These are phyloP conservation scores for Lanmaoa rubissima DNA, from an alignment of 768 basidiomycete genomes.

Conservation along the genomic window DNA sequence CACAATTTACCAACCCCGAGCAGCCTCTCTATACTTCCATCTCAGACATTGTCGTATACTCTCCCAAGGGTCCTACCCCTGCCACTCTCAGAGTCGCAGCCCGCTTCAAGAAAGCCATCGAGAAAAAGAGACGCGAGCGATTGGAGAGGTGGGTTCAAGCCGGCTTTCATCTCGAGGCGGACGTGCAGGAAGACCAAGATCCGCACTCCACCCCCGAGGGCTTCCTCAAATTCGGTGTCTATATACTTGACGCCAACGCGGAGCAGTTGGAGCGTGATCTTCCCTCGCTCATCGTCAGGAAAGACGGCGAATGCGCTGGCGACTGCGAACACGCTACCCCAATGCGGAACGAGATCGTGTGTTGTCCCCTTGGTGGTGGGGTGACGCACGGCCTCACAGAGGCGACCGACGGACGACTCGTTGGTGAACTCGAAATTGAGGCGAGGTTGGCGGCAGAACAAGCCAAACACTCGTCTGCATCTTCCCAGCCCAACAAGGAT, in stretches of 20 bases:
- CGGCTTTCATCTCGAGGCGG: constrained; percentile 9
- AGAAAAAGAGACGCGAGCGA: constrained; percentile 55
- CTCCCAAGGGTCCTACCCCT: constrained; percentile 59
- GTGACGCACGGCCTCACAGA: constrained; percentile 29
- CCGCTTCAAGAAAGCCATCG: constrained; percentile 62
- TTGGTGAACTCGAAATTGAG: constrained; percentile 25
- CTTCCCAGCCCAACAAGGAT: background rate
- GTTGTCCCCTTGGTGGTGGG: background rate
- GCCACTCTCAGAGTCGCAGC: constrained; percentile 60
- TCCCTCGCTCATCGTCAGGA: constrained; percentile 29
- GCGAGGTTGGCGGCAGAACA: constrained; percentile 10
- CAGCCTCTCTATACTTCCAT: constrained; percentile 84
- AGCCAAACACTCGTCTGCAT: background rate
- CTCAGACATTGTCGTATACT: constrained; percentile 89
- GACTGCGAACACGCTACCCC: constrained; percentile 14
- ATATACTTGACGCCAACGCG: constrained; percentile 31
- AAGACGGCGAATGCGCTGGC: constrained; percentile 26
- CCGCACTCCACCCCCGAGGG: constrained; percentile 24
- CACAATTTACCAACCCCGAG: constrained; percentile 6
- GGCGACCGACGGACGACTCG: constrained; percentile 29
- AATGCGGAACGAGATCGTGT: background rate
- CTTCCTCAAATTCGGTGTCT: constrained; percentile 32
- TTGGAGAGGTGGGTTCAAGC: constrained; percentile 21
- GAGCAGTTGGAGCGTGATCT: constrained; percentile 27
- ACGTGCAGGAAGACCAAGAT: constrained; percentile 15